Evolutionary conservation across 306 rosid species (phyloP), one percentile per base, ranked within the genome.

Genomic region (Malus orientalis): DNA sequence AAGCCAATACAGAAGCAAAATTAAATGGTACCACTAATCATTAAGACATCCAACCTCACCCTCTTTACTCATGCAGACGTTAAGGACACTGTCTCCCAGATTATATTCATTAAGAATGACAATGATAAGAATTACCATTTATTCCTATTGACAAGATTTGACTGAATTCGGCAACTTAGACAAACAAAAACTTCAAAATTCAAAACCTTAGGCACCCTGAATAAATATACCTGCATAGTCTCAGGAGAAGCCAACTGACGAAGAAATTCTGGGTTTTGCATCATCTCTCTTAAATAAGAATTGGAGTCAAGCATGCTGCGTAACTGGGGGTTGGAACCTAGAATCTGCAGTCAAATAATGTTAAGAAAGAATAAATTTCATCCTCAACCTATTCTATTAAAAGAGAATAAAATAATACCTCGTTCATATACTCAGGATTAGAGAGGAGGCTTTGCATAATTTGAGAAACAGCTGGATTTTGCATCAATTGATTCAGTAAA

Each of bases 361-460:
- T 84, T 73, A 84, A 84, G 58, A 16, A 75, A 76, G 64, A 66
- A 9, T 57, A 68, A 54, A 74, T 58, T 30, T 73, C 57, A 47
- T 27, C 67, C 67, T 79, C 74, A 77, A 60, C 74, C 74, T 54
- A 81, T 27, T 75, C 44, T 55, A 74, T 47, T 45, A 47, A 47
- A 13, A 63, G 6, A 64, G 30, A 42, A 38, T 36, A 62, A 57
- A 64, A 16, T 74, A 57, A 69, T 84, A 93, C 97, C 97, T 88
- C 93, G 76, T 85, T 90, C 89, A 92, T 82, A 73, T 85, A 81
- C 77, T 89, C 92, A 16, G 97, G 97, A 58, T 89, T 90, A 77
- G 97, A 90, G 69, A 93, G 72, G 58, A 93, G 81, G 82, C 88
- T 90, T 85, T 93, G 97, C 97, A 88, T 87, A 89, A 92, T 87